Conservation (phyloP, 2,329 filamentous ascomycete species). For the Onygena corvina region DNA sequence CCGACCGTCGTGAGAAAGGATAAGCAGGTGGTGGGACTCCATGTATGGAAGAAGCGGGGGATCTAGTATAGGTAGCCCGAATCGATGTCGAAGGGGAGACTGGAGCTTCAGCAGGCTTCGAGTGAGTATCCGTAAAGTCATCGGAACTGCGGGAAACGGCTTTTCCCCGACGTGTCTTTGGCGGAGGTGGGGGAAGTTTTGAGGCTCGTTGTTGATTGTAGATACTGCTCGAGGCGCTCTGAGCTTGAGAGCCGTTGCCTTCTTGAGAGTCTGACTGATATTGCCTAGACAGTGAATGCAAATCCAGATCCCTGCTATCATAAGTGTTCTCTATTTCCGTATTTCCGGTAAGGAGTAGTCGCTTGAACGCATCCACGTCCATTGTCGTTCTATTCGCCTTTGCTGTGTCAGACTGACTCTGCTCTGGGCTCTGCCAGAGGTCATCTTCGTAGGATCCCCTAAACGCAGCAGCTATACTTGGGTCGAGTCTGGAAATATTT, state of each 20-base stretch:
- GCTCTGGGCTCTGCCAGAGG: not conserved
- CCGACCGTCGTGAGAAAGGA: not conserved
- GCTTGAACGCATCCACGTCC: constrained; percentile 67
- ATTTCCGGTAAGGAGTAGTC: constrained; percentile 62
- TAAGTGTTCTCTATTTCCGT: constrained; percentile 25
- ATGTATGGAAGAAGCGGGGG: not conserved
- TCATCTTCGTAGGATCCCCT: not conserved
- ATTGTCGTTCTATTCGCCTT: constrained; percentile 37
- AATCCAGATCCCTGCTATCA: not conserved
- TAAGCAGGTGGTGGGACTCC: constrained; percentile 1
- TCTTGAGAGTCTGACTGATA: not conserved
- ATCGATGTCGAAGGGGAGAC: constrained; percentile 12
- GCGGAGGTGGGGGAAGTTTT: constrained; percentile 42
- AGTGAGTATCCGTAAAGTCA: constrained; percentile 13
- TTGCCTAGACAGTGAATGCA: not conserved
- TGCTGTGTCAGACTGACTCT: not conserved
- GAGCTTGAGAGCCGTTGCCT: not conserved
- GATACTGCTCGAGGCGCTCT: not conserved
- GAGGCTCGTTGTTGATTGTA: not conserved
- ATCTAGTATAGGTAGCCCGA: constrained; percentile 18
- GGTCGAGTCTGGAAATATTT: no score
- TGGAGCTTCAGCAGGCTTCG: not conserved
- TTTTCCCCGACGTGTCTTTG: constrained; percentile 67
- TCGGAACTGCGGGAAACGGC: constrained; percentile 44
- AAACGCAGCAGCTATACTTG: no score